A percentile compares a stretch with the other conserved stretches of the same genome.
Evolutionary conservation across 768 basidiomycete species (phyloP).

Genomic region (Xerocomus brunneocitrinus): DNA sequence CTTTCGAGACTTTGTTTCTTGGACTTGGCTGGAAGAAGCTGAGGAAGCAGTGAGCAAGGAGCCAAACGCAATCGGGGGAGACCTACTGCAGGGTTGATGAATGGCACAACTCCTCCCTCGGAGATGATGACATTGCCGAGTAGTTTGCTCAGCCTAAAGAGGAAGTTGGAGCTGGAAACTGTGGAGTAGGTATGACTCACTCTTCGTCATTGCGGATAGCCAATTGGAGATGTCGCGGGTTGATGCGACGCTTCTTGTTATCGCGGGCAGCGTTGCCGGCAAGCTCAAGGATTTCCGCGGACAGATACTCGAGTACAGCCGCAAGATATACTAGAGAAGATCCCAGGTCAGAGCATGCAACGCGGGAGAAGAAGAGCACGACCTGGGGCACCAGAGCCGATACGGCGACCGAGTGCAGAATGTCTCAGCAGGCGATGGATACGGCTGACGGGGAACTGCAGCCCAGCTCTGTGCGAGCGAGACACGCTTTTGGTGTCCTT

Average conservation of each 20-base stretch:
- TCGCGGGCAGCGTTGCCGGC: conserved; percentile 88
- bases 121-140: conserved; percentile 87
- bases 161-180: neutral
- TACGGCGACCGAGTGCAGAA: conserved; percentile 82
- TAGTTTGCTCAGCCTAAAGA: conserved; percentile 57
- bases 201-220: conserved; percentile 95
- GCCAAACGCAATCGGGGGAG: no score
- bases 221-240: conserved; percentile 90
- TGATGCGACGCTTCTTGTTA: conserved; percentile 95
- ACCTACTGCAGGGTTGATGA: conserved; percentile 60
- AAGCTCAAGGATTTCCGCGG: conserved; percentile 91
- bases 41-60: neutral
- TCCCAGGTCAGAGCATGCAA: neutral
- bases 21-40: conserved; percentile 30
- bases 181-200: conserved; percentile 34
- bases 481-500: conserved; percentile 53
- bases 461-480: conserved; percentile 71
- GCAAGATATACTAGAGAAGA: conserved; percentile 73
- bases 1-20: conserved; percentile 32
- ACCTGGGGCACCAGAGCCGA: conserved; percentile 88
- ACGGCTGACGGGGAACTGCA: conserved; percentile 88
- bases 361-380: conserved; percentile 9
- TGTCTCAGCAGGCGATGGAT: conserved; percentile 85
- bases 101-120: conserved; percentile 90
- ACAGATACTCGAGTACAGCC: conserved; percentile 87